Base-by-base conservation (phyloP, 164 flowering plant genomes). In the Magnolia kwangsiensis region DNA sequence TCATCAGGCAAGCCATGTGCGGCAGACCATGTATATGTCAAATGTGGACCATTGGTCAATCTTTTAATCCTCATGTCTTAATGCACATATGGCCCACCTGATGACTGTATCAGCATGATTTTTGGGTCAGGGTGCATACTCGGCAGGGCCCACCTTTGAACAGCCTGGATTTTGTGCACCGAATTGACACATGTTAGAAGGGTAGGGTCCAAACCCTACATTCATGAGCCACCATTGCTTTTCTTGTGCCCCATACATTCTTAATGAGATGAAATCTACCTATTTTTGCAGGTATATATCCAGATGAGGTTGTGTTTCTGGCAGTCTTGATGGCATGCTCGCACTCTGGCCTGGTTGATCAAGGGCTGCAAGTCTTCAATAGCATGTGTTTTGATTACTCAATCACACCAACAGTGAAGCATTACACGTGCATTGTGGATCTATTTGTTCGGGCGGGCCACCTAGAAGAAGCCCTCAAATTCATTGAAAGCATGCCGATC, bases 321-420 rank as follows among this genome's bases (percentile, higher is more conserved):
- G 84, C 86, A 4, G 45, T 86, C 67, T 70, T 88, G 78, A 86
- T 87, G 24, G 90, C 89, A 9, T 88, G 91, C 77, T 78, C 83
- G 5, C 89, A 89, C 78, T 79, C 89, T 63, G 92, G 90, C 19
- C 69, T 83, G 73, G 83, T 86, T 20, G 83, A 88, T 55, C 65
- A 78, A 76, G 90, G 89, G 29, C 77, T 86, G 29, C n/a, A 76
- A 9, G 76, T 83, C 78, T 87, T 89, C 72, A 73, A 84, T 65
- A 79, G 79, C 80, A 83, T 86, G 89, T 75, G 78, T 64, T 64
- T 75, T 74, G 88, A 85, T n/a, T 79, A 86, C 77, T 75, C 74
- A 10, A 82, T 89, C 27, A 83, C 83, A 80, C 91, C 93, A 19
- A 80, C 75, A 21, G 83, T 88, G 78, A 87, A 89, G 72, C 90